Percentiles rank a stretch among this genome's conserved stretches.
These are phyloP conservation scores for Tulasnella sp. DNA, from an alignment of 768 basidiomycete species.

Conservation along the genomic window DNA sequence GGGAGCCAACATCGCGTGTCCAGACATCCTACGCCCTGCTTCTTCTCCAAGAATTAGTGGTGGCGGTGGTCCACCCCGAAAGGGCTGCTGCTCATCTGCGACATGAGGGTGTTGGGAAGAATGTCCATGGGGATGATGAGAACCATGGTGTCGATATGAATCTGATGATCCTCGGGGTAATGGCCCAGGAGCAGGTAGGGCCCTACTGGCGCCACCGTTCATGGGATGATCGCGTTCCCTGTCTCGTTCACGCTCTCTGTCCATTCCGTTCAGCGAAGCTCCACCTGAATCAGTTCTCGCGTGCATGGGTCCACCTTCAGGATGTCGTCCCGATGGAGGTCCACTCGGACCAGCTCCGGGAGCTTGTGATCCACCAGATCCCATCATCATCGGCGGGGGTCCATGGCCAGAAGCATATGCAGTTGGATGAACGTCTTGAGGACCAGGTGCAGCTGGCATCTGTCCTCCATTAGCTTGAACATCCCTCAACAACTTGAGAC, in stretches of 20 bases:
- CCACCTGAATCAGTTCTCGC: neutral
- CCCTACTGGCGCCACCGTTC: slow-evolving; percentile 39
- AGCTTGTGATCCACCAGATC: neutral
- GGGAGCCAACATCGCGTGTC: slow-evolving; percentile 58
- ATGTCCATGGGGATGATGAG: slow-evolving; percentile 52
- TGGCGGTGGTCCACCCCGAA: slow-evolving; percentile 71
- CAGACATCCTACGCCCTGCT: neutral
- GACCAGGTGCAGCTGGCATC: slow-evolving; percentile 74
- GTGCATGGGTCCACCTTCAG: neutral
- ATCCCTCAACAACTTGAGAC: slow-evolving; percentile 62
- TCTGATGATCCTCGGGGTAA: slow-evolving; percentile 6
- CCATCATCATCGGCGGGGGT: slow-evolving; percentile 16
- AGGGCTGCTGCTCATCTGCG: slow-evolving; percentile 48
- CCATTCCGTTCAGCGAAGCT: neutral
- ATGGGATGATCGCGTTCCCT: slow-evolving; percentile 27
- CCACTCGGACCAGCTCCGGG: neutral
- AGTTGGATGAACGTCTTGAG: slow-evolving; percentile 92
- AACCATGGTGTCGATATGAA: too few relatives aligned
- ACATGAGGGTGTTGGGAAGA: slow-evolving; percentile 39
- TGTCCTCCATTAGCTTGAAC: slow-evolving; percentile 63
- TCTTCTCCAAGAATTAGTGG: slow-evolving; percentile 64
- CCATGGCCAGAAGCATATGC: slow-evolving; percentile 49
- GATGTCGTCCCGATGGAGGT: neutral
- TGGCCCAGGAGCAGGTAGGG: slow-evolving; percentile 32
- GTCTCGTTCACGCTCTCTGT: too few relatives aligned